Conservation (phyloP, 257 asterid genomes). For the Schizonepeta tenuifolia region DNA sequence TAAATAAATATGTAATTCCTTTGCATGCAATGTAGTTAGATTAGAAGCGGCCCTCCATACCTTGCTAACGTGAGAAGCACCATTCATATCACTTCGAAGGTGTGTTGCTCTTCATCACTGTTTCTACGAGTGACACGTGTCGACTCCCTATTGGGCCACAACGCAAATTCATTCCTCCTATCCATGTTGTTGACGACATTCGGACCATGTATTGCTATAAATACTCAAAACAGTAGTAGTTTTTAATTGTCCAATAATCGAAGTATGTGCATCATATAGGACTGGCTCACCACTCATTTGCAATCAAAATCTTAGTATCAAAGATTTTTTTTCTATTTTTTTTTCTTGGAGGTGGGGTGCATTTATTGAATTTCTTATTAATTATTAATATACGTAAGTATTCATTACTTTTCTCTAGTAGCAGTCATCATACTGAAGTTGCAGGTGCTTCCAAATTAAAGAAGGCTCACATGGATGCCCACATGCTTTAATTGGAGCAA, state of each 20-base stretch:
- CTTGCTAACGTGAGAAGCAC: slow-evolving; percentile 41
- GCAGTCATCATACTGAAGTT: slow-evolving; percentile 8
- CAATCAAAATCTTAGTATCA: slow-evolving; percentile 13
- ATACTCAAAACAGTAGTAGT: not conserved
- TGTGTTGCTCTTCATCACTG: not conserved
- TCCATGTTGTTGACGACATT: slow-evolving; percentile 32
- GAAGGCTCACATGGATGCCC: slow-evolving; percentile 31
- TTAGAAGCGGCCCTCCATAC: slow-evolving; percentile 17
- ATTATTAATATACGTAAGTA: not conserved
- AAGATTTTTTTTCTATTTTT: not conserved
- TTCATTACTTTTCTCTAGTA: not conserved
- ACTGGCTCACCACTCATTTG: slow-evolving; percentile 38
- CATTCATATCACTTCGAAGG: slow-evolving; percentile 9
- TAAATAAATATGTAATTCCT: too few relatives aligned
- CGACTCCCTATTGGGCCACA: slow-evolving; percentile 30
- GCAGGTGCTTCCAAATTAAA: slow-evolving; percentile 12
- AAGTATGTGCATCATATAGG: not conserved
- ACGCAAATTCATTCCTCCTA: slow-evolving; percentile 2
- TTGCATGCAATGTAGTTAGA: not conserved
- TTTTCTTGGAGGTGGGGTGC: too few relatives aligned
- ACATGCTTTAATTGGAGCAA: slow-evolving; percentile 24
- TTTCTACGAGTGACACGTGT: slow-evolving; percentile 19
- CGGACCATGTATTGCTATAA: slow-evolving; percentile 32
- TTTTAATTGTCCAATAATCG: slow-evolving; percentile 17
- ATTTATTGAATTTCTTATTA: not conserved